Evolutionary conservation across 169 alveolate genomes (phyloP).

Genomic region (Blepharisma undulans): DNA sequence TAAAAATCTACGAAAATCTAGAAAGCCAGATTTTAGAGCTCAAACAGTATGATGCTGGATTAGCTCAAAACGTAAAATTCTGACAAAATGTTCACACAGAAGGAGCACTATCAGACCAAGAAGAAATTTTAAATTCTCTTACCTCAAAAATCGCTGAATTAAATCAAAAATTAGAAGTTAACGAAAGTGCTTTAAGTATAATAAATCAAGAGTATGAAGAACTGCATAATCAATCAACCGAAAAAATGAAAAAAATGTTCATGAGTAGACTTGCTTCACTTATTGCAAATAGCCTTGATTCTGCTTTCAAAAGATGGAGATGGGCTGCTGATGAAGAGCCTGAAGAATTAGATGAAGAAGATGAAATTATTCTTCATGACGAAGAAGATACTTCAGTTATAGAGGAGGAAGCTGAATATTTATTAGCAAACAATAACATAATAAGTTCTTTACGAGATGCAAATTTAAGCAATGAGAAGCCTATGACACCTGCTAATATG

Average conservation of each 20-base stretch:
- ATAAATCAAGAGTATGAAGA: neutral
- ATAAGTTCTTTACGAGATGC: neutral
- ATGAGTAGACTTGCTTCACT: neutral
- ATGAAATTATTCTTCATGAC: neutral
- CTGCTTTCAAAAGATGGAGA: neutral
- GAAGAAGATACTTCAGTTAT: neutral
- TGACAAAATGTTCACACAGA: neutral
- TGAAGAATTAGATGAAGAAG: neutral
- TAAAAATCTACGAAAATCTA: neutral
- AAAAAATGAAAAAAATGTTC: neutral
- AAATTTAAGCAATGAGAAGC: conserved; percentile 17
- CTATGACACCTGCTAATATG: conserved; percentile 21
- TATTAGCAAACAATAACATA: neutral
- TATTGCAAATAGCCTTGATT: neutral
- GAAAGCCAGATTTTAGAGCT: neutral
- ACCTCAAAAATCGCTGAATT: neutral
- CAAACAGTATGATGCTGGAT: neutral
- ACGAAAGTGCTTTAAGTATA: neutral
- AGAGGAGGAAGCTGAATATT: neutral
- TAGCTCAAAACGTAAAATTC: neutral
- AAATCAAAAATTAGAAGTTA: neutral
- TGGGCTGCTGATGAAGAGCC: neutral
- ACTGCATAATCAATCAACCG: neutral
- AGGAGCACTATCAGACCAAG: neutral
- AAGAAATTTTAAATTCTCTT: neutral